Conservation (phyloP, 1,284 basidiomycete genomes). For the Leccinum subfulvum region DNA sequence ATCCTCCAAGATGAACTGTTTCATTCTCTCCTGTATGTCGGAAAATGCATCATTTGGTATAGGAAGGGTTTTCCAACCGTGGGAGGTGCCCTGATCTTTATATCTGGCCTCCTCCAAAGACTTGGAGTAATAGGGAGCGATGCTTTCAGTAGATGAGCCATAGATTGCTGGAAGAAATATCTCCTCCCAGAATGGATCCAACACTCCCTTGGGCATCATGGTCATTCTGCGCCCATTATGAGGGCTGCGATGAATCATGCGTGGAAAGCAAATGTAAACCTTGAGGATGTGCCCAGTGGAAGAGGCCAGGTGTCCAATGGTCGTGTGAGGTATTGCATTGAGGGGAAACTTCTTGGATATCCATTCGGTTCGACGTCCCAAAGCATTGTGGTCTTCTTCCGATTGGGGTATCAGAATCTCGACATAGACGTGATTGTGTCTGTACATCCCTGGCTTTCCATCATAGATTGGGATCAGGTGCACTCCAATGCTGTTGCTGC, state of each 20-base stretch:
- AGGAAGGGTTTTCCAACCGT: background rate
- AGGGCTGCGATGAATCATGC: constrained; percentile 16
- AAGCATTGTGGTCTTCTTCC: background rate
- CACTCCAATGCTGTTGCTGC: constrained; percentile 2
- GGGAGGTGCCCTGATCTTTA: constrained; percentile 1
- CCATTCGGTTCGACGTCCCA: background rate
- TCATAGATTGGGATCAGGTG: constrained; percentile 6
- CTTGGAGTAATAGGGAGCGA: too few relatives aligned
- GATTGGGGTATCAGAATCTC: background rate
- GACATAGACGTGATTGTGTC: background rate
- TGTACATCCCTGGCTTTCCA: background rate
- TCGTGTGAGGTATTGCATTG: background rate
- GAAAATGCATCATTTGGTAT: too few relatives aligned
- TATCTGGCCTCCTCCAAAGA: background rate
- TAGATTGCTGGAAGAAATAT: too few relatives aligned
- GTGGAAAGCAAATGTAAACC: constrained; percentile 19
- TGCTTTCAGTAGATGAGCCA: too few relatives aligned
- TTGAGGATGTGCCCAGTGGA: background rate
- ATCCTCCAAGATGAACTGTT: background rate
- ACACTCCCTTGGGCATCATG: too few relatives aligned
- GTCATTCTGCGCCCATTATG: too few relatives aligned
- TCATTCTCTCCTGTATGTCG: background rate
- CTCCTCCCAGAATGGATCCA: too few relatives aligned
- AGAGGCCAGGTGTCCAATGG: background rate
- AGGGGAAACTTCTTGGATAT: background rate